phyloP scores from a whole-genome alignment of 2,329 filamentous ascomycete species.

The Arthrocladium fulminans region DNA sequence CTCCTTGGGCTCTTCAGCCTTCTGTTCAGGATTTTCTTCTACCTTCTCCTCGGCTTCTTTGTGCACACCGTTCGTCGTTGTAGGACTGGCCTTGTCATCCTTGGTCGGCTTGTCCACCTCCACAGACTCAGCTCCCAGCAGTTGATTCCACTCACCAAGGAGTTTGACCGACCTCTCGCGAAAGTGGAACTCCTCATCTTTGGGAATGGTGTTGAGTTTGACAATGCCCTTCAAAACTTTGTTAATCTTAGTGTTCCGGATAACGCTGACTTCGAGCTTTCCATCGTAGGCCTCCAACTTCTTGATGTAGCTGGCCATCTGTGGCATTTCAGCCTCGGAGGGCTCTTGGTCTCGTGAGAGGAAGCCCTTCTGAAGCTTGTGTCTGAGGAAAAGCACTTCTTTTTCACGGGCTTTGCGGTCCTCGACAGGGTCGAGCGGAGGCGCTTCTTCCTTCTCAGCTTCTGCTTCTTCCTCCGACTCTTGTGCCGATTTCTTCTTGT shows the following conservation, averaged over 20 bases:
- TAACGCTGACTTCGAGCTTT: conserved; percentile 81
- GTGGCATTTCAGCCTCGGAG: conserved; percentile 58
- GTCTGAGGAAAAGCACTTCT: conserved; percentile 80
- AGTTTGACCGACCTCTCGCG: conserved; percentile 71
- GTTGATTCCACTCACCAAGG: conserved; percentile 80
- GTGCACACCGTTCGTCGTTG: conserved; percentile 30
- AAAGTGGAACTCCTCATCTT: conserved; percentile 82
- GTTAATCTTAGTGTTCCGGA: conserved; percentile 90
- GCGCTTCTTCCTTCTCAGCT: conserved; percentile 41
- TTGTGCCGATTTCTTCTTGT: conserved; percentile 52
- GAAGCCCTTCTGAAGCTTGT: conserved; percentile 91
- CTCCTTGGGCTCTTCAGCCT: conserved; percentile 22
- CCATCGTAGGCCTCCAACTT: conserved; percentile 67
- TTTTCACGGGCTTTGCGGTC: conserved; percentile 48
- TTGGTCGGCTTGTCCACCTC: conserved; percentile 28
- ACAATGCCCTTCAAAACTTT: conserved; percentile 94
- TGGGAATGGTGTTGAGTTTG: conserved; percentile 75
- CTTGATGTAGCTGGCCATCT: conserved; percentile 40
- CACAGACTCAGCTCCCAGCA: conserved; percentile 55
- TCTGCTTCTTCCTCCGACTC: conserved; percentile 50
- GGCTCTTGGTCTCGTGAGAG: conserved; percentile 74
- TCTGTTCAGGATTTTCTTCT: conserved; percentile 28
- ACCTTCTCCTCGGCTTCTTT: conserved; percentile 29
- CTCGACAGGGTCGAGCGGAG: conserved; percentile 46
- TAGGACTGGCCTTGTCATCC: conserved; percentile 33